Evolutionary conservation across 371 early-diverging fungal genomes (phyloP).

Genomic region (Lichtheimia ornata): DNA sequence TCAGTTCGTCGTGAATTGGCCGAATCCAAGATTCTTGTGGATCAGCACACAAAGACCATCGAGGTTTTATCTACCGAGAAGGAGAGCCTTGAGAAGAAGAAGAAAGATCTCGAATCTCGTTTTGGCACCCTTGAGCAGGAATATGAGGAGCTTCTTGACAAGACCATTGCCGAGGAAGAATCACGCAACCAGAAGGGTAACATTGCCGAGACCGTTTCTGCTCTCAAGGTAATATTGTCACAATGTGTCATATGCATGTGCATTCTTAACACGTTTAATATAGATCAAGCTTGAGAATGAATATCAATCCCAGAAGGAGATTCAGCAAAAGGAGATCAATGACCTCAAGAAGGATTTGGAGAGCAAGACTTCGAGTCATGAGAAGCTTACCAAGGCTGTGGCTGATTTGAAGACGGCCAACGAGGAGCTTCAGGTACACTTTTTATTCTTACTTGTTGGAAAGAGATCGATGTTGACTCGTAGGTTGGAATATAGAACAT

Average conservation of each 20-base stretch:
- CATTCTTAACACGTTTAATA: neutral
- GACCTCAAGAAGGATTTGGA: slow-evolving; percentile 65
- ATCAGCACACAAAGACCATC: slow-evolving; percentile 72
- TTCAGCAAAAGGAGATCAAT: slow-evolving; percentile 80
- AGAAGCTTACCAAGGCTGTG: slow-evolving; percentile 58
- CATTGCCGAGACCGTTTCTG: slow-evolving; percentile 72
- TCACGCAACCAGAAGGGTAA: slow-evolving; percentile 61
- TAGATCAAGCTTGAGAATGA: slow-evolving; percentile 81
- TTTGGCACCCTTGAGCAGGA: slow-evolving; percentile 78
- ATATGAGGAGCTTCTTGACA: slow-evolving; percentile 90
- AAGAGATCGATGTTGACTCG: neutral
- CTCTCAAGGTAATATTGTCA: slow-evolving; percentile 57
- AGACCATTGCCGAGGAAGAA: slow-evolving; percentile 91
- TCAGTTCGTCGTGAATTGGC: slow-evolving; percentile 78
- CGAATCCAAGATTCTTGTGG: slow-evolving; percentile 67
- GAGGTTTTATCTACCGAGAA: slow-evolving; percentile 66
- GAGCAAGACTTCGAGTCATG: slow-evolving; percentile 72
- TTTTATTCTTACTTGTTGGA: neutral
- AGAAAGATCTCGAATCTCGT: slow-evolving; percentile 73
- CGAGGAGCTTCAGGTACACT: slow-evolving; percentile 71
- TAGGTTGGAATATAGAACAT: slow-evolving; percentile 15
- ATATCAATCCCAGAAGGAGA: slow-evolving; percentile 73
- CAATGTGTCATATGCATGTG: neutral
- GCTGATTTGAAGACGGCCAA: slow-evolving; percentile 65
- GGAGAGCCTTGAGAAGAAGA: slow-evolving; percentile 59